These are phyloP conservation scores for Boeremia exigua DNA, from an alignment of 2,329 filamentous ascomycete species.

Conservation along the genomic window DNA sequence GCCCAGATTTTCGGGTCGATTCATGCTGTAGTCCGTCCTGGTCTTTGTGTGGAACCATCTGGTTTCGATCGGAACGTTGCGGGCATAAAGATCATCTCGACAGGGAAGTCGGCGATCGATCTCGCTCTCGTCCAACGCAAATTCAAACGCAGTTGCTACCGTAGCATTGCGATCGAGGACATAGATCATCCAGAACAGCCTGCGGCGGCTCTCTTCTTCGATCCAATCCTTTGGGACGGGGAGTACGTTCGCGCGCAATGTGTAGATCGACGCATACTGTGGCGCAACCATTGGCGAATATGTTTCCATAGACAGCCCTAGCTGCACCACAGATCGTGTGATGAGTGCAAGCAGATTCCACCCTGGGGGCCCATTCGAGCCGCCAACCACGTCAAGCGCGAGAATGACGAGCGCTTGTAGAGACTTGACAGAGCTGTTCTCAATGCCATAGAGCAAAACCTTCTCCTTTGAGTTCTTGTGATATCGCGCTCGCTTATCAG, in stretches of 20 bases:
- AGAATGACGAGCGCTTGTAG: constrained; percentile 87
- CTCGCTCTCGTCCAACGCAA: constrained; percentile 85
- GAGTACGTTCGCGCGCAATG: constrained; percentile 81
- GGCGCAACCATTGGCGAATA: constrained; percentile 81
- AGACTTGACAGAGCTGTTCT: constrained; percentile 87
- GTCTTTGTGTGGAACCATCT: constrained; percentile 70
- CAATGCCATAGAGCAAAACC: constrained; percentile 84
- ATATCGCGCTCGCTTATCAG: constrained; percentile 75
- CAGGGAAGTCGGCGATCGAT: constrained; percentile 88
- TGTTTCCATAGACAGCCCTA: constrained; percentile 82
- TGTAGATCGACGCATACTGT: constrained; percentile 85
- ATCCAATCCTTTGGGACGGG: constrained; percentile 85
- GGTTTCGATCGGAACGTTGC: constrained; percentile 83
- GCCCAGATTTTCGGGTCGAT: constrained; percentile 80
- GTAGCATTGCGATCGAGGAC: constrained; percentile 89
- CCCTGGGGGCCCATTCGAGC: constrained; percentile 86
- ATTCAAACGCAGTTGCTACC: constrained; percentile 89
- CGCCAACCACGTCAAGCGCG: constrained; percentile 82
- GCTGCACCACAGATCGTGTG: constrained; percentile 84
- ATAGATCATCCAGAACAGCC: constrained; percentile 95
- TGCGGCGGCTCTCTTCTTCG: constrained; percentile 83
- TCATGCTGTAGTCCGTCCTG: constrained; percentile 66
- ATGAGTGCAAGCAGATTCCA: constrained; percentile 93
- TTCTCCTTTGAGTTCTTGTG: constrained; percentile 83
- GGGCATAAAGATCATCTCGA: constrained; percentile 83